phyloP scores from a whole-genome alignment of 2,329 filamentous ascomycete species.

The Scedosporium boydii region DNA sequence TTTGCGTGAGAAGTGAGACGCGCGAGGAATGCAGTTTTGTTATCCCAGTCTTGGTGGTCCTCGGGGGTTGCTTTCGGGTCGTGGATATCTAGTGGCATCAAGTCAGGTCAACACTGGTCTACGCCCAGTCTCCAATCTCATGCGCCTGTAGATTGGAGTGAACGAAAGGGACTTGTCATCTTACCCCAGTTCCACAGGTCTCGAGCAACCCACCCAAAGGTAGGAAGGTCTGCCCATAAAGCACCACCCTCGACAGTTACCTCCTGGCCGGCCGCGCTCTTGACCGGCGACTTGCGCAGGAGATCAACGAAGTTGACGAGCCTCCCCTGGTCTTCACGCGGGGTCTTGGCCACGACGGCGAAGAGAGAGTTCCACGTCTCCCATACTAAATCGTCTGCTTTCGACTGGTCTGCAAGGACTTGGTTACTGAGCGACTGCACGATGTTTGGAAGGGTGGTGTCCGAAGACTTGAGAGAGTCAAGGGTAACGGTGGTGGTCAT shows the following conservation, averaged over 20 bases:
- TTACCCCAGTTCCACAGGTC: conserved; percentile 19
- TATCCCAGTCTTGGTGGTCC: conserved; percentile 10
- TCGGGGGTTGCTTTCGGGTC: conserved; percentile 10
- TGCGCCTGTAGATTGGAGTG: neutral
- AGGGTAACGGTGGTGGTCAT: neutral
- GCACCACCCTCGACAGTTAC: conserved; percentile 12
- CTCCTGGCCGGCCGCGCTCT: conserved; percentile 11
- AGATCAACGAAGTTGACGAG: conserved; percentile 15
- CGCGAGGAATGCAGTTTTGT: conserved; percentile 16
- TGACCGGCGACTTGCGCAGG: conserved; percentile 11
- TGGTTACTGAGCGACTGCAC: conserved; percentile 9
- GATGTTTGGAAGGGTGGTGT: neutral
- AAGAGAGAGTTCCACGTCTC: conserved; percentile 15
- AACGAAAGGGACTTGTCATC: neutral
- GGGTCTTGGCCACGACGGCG: conserved; percentile 12
- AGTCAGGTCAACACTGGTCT: neutral
- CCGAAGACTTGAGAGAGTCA: neutral
- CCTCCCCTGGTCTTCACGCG: conserved; percentile 11
- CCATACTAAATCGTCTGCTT: conserved; percentile 13
- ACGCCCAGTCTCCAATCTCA: neutral
- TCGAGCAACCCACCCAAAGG: conserved; percentile 17
- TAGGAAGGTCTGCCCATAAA: conserved; percentile 18
- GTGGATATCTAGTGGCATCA: conserved; percentile 8
- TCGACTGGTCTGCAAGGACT: conserved; percentile 5
- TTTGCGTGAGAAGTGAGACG: conserved; percentile 14